Base-by-base conservation (phyloP, 805 yeast genomes). In the Myxozyma geophila region DNA sequence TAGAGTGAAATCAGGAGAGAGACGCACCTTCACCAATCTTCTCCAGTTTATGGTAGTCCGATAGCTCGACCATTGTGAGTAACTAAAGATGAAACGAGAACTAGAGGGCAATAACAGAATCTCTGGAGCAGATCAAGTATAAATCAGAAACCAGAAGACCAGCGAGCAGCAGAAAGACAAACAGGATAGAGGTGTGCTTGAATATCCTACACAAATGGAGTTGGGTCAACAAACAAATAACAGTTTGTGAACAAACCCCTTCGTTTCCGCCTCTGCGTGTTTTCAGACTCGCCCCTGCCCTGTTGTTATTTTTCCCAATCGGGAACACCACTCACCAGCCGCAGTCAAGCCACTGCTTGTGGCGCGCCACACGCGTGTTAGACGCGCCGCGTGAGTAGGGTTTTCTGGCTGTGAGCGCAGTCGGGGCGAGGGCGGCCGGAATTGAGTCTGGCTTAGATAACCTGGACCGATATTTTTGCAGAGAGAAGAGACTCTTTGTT, bases 11-110 rank as follows among this genome's bases (percentile, higher is more conserved):
- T 21, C 12, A 12, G n/a, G n/a, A 37, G n/a, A 19, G 17, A n/a
- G 9, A 76, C 83, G 58, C 77, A 82, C 96, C 98, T 79, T 95
- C 99, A 52, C 99, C 99, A 57, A 95, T 90, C 77, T 95, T 95
- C 76, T 95, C 99, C 68, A 93, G 85, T 73, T 96, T 89, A 75
- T 92, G 96, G 77, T 88, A 93, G 76, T 93, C 96, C 43, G 92
- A 86, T 67, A 95, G 81, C 72, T 95, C 98, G 53, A 89, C 92
- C 92, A 90, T 90, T 19, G 37, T 41, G 12, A 21, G 35, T 15
- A 6, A 15, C 19, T 9, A 19, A 47, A 44, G 23, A 41, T 5
- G 28, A 28, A 28, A 28, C 28, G 5, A 28, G 28, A 28, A 28
- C 28, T 28, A 28, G 28, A 28, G 2, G 28, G 5, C 28, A 28